Base-by-base conservation (phyloP, 495 filamentous ascomycete species). In the Sordaria brevicollis region DNA sequence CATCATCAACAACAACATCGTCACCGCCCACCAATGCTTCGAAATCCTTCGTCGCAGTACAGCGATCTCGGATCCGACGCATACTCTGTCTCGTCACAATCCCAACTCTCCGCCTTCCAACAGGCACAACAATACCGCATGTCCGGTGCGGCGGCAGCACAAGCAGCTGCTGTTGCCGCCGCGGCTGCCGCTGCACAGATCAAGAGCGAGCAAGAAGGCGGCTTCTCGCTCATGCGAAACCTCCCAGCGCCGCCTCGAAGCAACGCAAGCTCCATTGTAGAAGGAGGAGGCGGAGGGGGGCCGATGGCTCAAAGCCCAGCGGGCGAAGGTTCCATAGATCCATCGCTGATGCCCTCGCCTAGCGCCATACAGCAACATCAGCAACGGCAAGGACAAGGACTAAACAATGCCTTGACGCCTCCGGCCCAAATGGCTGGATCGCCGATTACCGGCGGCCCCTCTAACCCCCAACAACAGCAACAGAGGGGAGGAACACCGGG, bases 281-380 rank as follows among this genome's bases (percentile, higher is more conserved):
- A 62, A 62, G 49, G 5, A 10, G 49, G 10, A 13, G 21, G 43
- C 21, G 43, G 49, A 11, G 49, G 41, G n/a, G 19, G 49, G 4
- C 49, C 49, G 25, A 62, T 62, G 13, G 49, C 49, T 62, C 49
- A 62, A 62, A 31, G 65, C 25, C 31, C 69, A 41, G 33, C 36
- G 36, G 67, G 65, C 36, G 49, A 41, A 17, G 36, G 80, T 4
- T 75, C 79, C 41, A 83, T 85, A 65, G 83, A 85, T 65, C 82
- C 82, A 25, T 78, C 80, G 9, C 73, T 84, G 34, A 76, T 85
- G 54, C 80, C 81, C 15, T 83, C 81, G 31, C 80, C 79, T n/a
- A 68, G 35, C 67, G 68, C 69, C 68, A 62, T 39, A 34, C 76
- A 37, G 72, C 79, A 70, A 31, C 71, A 70, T 70, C 74, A 74